Evolutionary conservation across 805 yeast species (phyloP).

Genomic region (Metschnikowia similis): DNA sequence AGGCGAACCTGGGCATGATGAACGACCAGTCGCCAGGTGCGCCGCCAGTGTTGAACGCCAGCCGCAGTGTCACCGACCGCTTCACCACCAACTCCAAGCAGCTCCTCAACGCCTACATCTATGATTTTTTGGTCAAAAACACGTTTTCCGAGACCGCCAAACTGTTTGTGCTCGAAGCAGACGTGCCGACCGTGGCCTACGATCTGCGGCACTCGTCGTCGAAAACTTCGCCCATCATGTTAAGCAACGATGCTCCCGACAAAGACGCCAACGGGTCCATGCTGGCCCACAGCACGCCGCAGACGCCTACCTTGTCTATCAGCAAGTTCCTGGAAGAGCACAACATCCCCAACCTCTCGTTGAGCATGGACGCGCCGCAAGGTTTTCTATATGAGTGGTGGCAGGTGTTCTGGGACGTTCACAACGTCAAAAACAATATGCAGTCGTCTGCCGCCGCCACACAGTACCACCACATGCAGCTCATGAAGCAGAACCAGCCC

Average conservation of each 20-base stretch:
- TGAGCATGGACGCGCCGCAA: conserved; percentile 76
- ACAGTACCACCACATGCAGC: conserved; percentile 65
- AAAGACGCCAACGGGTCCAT: conserved; percentile 2
- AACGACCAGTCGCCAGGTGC: conserved; percentile 4
- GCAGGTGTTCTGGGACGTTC: conserved; percentile 93
- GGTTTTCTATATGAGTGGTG: conserved; percentile 93
- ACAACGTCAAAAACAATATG: conserved; percentile 61
- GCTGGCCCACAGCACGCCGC: conserved; percentile 19
- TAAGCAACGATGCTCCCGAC: conserved; percentile 5
- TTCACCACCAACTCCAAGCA: conserved; percentile 52
- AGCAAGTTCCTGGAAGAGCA: conserved; percentile 32
- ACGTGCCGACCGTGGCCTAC: conserved; percentile 40
- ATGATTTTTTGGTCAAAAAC: conserved; percentile 77
- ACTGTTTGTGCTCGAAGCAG: conserved; percentile 73
- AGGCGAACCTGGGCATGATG: conserved; percentile 4
- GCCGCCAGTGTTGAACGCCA: conserved; percentile 19
- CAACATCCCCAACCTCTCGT: conserved; percentile 46
- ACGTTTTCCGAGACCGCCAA: conserved; percentile 69
- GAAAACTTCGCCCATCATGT: conserved; percentile 20
- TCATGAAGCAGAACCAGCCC: conserved; percentile 54
- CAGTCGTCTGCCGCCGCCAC: conserved; percentile 43
- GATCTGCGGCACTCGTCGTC: conserved; percentile 11
- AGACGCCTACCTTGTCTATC: conserved; percentile 21
- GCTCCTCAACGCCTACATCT: conserved; percentile 74
- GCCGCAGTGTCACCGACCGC: conserved; percentile 33